A percentile compares a stretch with the other conserved stretches of the same genome.
Evolutionary conservation across 2,329 filamentous ascomycete genomes (phyloP).

Genomic region (Cordyceps tenuipes): DNA sequence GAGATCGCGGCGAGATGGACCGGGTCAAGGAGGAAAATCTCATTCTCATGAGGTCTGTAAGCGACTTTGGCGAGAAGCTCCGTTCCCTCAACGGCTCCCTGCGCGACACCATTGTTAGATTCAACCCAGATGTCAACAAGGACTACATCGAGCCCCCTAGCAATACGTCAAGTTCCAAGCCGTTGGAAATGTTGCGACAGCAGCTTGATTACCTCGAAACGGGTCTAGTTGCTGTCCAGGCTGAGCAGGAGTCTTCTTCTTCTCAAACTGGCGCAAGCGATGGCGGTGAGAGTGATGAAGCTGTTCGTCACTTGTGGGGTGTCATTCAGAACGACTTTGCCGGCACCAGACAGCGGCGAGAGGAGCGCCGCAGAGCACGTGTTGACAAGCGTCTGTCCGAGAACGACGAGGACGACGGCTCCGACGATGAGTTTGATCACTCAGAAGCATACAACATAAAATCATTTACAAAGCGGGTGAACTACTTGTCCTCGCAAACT

Average conservation of each 20-base stretch:
- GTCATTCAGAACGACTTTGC: constrained; percentile 44
- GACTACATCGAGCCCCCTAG: constrained; percentile 37
- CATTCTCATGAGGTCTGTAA: constrained; percentile 38
- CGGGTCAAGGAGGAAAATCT: constrained; percentile 9
- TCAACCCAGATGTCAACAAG: constrained; percentile 47
- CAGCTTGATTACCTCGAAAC: constrained; percentile 67
- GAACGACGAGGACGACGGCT: constrained; percentile 48
- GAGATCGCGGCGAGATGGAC: constrained; percentile 26
- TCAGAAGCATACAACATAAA: constrained; percentile 61
- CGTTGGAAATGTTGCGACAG: constrained; percentile 38
- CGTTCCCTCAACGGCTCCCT: constrained; percentile 60
- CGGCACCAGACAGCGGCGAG: constrained; percentile 45
- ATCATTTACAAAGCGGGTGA: constrained; percentile 71
- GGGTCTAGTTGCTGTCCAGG: constrained; percentile 51
- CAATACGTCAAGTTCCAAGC: constrained; percentile 24
- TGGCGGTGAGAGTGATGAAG: constrained; percentile 46
- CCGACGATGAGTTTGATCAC: constrained; percentile 47
- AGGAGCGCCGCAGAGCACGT: constrained; percentile 43
- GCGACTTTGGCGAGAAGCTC: constrained; percentile 56
- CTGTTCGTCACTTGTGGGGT: constrained; percentile 49
- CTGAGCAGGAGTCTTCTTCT: constrained; percentile 42
- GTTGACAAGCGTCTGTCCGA: constrained; percentile 49
- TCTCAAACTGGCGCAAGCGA: constrained; percentile 19
- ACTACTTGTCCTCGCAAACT: constrained; percentile 69
- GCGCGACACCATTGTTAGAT: constrained; percentile 56